Conservation (phyloP, 129 eudicot genomes). For the Cynara cardunculus region DNA sequence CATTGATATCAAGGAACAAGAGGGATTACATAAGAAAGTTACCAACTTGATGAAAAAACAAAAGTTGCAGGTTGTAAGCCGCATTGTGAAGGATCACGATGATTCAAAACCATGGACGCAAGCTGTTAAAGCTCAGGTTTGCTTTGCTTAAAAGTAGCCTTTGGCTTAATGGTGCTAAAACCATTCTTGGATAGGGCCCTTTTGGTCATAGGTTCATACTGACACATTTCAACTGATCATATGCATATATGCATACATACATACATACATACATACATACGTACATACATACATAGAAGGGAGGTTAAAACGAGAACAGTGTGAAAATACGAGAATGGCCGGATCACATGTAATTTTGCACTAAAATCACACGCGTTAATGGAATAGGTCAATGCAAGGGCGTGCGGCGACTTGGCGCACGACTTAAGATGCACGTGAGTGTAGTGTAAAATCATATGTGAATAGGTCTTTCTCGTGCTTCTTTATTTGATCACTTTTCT, state of each 20-base stretch:
- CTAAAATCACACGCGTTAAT: too few species aligned
- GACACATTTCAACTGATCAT: slow-evolving; percentile 13
- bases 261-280: too few species aligned
- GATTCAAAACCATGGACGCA: slow-evolving; percentile 67
- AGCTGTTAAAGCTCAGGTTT: slow-evolving; percentile 85
- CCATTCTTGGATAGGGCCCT: not conserved
- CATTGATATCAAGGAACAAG: slow-evolving; percentile 31
- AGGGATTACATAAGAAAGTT: slow-evolving; percentile 50
- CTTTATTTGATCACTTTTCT: not conserved
- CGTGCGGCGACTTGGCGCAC: too few species aligned
- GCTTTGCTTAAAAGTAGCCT: not conserved
- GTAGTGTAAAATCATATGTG: not conserved
- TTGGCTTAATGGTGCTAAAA: not conserved
- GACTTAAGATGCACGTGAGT: not conserved
- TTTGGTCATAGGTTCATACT: slow-evolving; percentile 15
- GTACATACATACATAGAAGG: too few species aligned
- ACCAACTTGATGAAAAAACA: slow-evolving; percentile 65
- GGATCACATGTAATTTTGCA: not conserved
- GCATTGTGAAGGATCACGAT: slow-evolving; percentile 54
- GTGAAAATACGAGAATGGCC: too few species aligned
- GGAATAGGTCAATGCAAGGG: too few species aligned
- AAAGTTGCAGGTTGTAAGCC: slow-evolving; percentile 59
- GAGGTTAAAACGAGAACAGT: too few species aligned
- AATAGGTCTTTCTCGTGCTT: not conserved
- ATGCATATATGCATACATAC: not conserved